Evolutionary conservation across 768 basidiomycete genomes (phyloP).

Genomic region (Tricholoma furcatifolium): DNA sequence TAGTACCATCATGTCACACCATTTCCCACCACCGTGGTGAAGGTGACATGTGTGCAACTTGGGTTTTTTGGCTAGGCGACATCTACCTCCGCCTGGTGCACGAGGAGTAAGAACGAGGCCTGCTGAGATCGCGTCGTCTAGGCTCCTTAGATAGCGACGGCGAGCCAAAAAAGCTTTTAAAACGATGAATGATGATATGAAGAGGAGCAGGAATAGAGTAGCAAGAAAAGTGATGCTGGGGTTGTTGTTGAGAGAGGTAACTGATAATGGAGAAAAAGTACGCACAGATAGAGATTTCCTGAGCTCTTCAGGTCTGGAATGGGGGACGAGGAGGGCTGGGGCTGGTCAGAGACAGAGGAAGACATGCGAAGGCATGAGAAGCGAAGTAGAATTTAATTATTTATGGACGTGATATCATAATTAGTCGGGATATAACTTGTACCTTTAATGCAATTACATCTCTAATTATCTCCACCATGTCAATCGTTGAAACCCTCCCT

Average conservation of each 20-base stretch:
- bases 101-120: constrained; percentile 45
- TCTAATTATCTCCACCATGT: constrained; percentile 27
- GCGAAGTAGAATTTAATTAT: not conserved
- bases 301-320: constrained; percentile 17
- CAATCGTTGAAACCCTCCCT: constrained; percentile 43
- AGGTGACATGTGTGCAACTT: constrained; percentile 49
- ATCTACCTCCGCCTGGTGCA: constrained; percentile 36
- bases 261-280: constrained; percentile 3
- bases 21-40: constrained; percentile 31
- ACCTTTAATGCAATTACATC: not conserved
- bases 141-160: constrained; percentile 50
- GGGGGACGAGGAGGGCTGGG: constrained; percentile 13
- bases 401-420: not conserved
- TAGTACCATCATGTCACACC: constrained; percentile 52
- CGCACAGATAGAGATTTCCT: constrained; percentile 47
- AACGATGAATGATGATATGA: constrained; percentile 63
- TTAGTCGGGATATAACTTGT: not conserved
- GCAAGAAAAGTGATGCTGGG: constrained; percentile 70
- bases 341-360: constrained; percentile 12
- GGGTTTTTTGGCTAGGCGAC: constrained; percentile 45
- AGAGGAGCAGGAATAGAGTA: constrained; percentile 64
- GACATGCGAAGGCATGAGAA: constrained; percentile 18
- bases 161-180: constrained; percentile 62
- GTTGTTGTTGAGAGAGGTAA: constrained; percentile 8
- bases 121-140: constrained; percentile 52